These are phyloP conservation scores for Kwoniella botswanensis DNA, from an alignment of 768 basidiomycete genomes.

Conservation along the genomic window DNA sequence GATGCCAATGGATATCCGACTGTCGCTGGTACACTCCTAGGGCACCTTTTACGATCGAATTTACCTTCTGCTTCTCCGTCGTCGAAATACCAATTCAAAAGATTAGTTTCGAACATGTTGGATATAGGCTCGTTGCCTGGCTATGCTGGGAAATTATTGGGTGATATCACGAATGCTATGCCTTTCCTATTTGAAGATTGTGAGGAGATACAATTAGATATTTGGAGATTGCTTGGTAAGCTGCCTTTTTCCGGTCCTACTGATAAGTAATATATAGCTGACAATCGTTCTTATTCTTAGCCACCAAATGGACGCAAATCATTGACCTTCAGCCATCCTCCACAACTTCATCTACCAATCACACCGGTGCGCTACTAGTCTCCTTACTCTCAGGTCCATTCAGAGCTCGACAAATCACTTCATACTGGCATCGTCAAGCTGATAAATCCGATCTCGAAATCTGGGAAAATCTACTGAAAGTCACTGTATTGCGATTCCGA, in stretches of 20 bases:
- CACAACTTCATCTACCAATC: slow-evolving; percentile 36
- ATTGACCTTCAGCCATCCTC: slow-evolving; percentile 40
- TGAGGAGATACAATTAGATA: slow-evolving; percentile 39
- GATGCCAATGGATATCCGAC: slow-evolving; percentile 32
- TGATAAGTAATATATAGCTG: not conserved
- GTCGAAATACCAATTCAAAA: slow-evolving; percentile 7
- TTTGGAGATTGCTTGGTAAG: slow-evolving; percentile 46
- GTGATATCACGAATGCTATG: slow-evolving; percentile 49
- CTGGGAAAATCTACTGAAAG: slow-evolving; percentile 41
- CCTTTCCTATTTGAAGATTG: slow-evolving; percentile 42
- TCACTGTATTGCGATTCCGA: slow-evolving; percentile 40
- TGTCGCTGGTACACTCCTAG: slow-evolving; percentile 34
- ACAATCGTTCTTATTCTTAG: slow-evolving; percentile 5
- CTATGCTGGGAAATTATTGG: slow-evolving; percentile 39
- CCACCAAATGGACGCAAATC: slow-evolving; percentile 34
- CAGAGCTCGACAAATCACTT: slow-evolving; percentile 32
- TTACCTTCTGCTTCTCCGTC: slow-evolving; percentile 8
- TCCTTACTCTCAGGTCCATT: slow-evolving; percentile 48
- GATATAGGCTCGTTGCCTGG: slow-evolving; percentile 31
- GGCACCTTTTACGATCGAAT: slow-evolving; percentile 33
- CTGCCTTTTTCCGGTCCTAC: not conserved
- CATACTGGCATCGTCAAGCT: slow-evolving; percentile 39
- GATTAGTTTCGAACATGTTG: slow-evolving; percentile 17
- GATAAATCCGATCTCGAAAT: slow-evolving; percentile 32
- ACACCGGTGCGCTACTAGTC: slow-evolving; percentile 51